Conservation (phyloP, 1,139 yeast species). For the Sporopachydermia cereana region DNA sequence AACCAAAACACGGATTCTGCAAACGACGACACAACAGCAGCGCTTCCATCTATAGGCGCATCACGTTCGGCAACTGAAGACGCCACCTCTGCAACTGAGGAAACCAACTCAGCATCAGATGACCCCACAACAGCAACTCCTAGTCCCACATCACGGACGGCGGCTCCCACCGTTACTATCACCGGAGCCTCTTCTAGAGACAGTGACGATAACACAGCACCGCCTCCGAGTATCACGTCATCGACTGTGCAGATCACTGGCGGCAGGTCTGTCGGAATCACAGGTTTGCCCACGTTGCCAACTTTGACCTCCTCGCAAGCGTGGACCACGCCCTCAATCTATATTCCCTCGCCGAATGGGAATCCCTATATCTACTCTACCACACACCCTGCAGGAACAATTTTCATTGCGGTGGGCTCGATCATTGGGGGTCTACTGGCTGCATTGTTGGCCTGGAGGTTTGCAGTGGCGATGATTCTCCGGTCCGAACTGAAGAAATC, state of each 20-base stretch:
- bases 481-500: conserved; percentile 4
- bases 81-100: too few relatives aligned
- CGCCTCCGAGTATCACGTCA: neutral
- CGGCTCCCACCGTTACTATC: neutral
- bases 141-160: too few relatives aligned
- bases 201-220: too few relatives aligned
- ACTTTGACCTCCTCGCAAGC: conserved; percentile 16
- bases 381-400: conserved; percentile 55
- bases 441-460: conserved; percentile 29
- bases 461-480: conserved; percentile 10
- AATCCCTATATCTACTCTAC: conserved; percentile 54
- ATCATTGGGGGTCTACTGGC: conserved; percentile 45
- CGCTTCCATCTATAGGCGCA: too few relatives aligned
- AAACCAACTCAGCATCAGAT: too few relatives aligned
- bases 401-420: conserved; percentile 69
- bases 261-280: neutral
- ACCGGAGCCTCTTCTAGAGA: too few relatives aligned
- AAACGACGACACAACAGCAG: too few relatives aligned
- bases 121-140: too few relatives aligned
- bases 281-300: conserved; percentile 8
- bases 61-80: too few relatives aligned
- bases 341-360: conserved; percentile 44
- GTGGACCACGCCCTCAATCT: conserved; percentile 43
- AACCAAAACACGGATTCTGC: too few relatives aligned
- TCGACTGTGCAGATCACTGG: neutral